phyloP scores from a whole-genome alignment of 208 protist genomes.

The Wallacemonas collosoma region DNA sequence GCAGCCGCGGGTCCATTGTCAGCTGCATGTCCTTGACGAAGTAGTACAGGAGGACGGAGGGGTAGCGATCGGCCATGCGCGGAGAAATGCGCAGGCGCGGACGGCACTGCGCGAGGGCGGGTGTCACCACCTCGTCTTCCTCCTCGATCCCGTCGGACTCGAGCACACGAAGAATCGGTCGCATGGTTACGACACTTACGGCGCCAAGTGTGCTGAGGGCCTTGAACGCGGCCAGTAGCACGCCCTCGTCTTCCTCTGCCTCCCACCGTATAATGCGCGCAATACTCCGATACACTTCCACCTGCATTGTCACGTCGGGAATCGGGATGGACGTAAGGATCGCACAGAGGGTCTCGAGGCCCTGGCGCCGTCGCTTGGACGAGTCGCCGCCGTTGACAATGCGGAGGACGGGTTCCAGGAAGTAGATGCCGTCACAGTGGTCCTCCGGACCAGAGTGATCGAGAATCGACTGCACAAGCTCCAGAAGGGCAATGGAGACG shows the following conservation, averaged over 20 bases:
- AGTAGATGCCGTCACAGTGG: slow-evolving; percentile 54
- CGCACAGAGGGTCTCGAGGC: slow-evolving; percentile 74
- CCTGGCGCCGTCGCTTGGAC: slow-evolving; percentile 59
- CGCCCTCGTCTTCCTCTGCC: slow-evolving; percentile 68
- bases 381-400: slow-evolving; percentile 80
- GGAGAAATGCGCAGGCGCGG: slow-evolving; percentile 72
- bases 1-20: slow-evolving; percentile 73
- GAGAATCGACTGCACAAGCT: slow-evolving; percentile 70
- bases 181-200: slow-evolving; percentile 77
- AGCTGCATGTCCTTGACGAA: slow-evolving; percentile 82
- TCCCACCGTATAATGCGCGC: slow-evolving; percentile 81
- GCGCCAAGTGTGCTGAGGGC: slow-evolving; percentile 84
- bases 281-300: slow-evolving; percentile 72
- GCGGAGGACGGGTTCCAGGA: slow-evolving; percentile 58
- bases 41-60: slow-evolving; percentile 83
- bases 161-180: slow-evolving; percentile 60
- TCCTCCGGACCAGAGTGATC: slow-evolving; percentile 62
- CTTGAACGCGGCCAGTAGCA: slow-evolving; percentile 72
- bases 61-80: slow-evolving; percentile 76
- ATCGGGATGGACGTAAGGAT: slow-evolving; percentile 76
- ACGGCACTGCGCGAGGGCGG: slow-evolving; percentile 74
- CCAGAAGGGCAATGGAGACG: slow-evolving; percentile 72
- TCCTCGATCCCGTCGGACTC: slow-evolving; percentile 81
- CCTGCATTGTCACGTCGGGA: slow-evolving; percentile 41
- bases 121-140: slow-evolving; percentile 80